Conservation (phyloP, 495 filamentous ascomycete species). For the Staphylotrichum tortipilum region DNA sequence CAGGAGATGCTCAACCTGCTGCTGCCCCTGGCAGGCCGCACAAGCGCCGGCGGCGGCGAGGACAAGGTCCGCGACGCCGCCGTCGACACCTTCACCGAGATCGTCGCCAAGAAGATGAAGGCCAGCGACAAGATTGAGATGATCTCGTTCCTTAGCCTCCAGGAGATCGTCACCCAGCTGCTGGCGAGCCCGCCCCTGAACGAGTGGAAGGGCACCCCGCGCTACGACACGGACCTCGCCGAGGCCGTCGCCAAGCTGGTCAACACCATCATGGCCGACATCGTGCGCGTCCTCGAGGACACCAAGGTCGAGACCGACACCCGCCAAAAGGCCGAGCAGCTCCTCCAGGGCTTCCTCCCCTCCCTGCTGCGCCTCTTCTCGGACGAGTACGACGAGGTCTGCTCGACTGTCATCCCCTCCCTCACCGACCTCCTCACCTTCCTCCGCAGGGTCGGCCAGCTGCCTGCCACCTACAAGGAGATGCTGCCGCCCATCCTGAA, state of each 20-base stretch:
- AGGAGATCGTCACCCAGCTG: constrained; percentile 70
- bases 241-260: constrained; percentile 94
- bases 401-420: constrained; percentile 84
- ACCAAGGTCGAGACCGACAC: constrained; percentile 44
- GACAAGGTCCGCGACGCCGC: constrained; percentile 77
- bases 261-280: constrained; percentile 77
- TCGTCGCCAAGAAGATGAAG: constrained; percentile 96
- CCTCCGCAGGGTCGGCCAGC: constrained; percentile 63
- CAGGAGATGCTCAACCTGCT: constrained; percentile 73
- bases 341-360: constrained; percentile 73
- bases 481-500: constrained; percentile 82
- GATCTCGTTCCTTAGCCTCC: constrained; percentile 81
- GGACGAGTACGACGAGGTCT: constrained; percentile 96
- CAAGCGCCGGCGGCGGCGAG: constrained; percentile 39
- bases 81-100: constrained; percentile 88
- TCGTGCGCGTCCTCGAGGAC: constrained; percentile 65
- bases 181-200: constrained; percentile 69
- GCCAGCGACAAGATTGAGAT: constrained; percentile 84
- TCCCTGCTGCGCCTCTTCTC: constrained; percentile 86
- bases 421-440: constrained; percentile 84
- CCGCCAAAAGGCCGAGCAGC: constrained; percentile 56
- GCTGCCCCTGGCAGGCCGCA: constrained; percentile 65
- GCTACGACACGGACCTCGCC: constrained; percentile 89
- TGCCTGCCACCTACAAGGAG: constrained; percentile 58
- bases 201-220: constrained; percentile 65